These are phyloP conservation scores for Lasiosphaeria ovina DNA, from an alignment of 495 filamentous ascomycete genomes.

Conservation along the genomic window DNA sequence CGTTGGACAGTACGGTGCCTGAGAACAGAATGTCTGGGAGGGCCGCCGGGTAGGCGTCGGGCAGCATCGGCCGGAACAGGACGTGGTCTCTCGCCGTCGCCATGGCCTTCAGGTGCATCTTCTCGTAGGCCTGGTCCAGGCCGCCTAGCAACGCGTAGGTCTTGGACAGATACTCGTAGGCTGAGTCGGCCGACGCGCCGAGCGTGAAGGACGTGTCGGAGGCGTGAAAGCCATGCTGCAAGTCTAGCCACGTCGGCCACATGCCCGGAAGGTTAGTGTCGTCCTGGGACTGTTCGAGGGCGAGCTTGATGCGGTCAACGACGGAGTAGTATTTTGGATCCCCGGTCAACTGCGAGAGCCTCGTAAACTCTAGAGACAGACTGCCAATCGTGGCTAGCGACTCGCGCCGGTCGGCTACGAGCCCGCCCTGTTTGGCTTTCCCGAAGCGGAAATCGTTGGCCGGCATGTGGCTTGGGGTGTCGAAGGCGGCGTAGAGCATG, in stretches of 20 bases:
- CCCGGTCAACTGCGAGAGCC: constrained; percentile 78
- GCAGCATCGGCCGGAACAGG: constrained; percentile 65
- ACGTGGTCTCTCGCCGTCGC: constrained; percentile 62
- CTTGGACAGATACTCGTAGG: constrained; percentile 89
- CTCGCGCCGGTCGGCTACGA: constrained; percentile 21
- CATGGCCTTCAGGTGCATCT: constrained; percentile 54
- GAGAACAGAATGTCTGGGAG: constrained; percentile 67
- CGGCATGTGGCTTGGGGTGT: constrained; percentile 89
- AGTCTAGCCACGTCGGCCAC: constrained; percentile 75
- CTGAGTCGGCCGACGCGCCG: constrained; percentile 72
- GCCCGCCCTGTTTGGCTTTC: constrained; percentile 63
- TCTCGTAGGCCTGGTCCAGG: constrained; percentile 38
- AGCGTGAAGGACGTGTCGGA: constrained; percentile 56
- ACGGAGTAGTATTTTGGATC: constrained; percentile 81
- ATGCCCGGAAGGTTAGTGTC: constrained; percentile 72
- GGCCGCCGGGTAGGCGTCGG: constrained; percentile 32
- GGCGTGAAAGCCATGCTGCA: constrained; percentile 27
- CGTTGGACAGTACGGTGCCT: constrained; percentile 36
- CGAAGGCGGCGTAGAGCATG: constrained; percentile 77
- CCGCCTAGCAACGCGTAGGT: constrained; percentile 49
- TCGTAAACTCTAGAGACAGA: constrained; percentile 80
- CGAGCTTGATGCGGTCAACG: constrained; percentile 71
- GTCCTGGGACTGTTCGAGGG: constrained; percentile 66
- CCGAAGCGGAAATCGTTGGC: constrained; percentile 61
- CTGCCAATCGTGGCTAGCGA: constrained; percentile 69